Evolutionary conservation across 768 basidiomycete genomes (phyloP).

Genomic region (Serendipita sp.): DNA sequence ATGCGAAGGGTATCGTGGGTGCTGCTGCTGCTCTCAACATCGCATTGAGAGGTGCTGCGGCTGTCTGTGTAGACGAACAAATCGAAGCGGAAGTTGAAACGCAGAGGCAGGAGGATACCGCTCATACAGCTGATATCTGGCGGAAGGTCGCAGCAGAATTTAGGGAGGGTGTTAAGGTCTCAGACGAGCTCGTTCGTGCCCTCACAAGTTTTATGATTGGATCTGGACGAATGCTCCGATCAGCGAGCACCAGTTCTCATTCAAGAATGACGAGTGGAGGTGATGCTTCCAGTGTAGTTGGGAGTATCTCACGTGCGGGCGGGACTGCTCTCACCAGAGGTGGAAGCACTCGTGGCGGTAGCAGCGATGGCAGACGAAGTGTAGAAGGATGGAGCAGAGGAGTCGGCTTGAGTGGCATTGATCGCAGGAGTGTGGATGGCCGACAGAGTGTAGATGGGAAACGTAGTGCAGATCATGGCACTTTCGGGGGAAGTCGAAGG

Average conservation of each 20-base stretch:
- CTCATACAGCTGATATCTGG: conserved; percentile 40
- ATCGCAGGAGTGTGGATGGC: neutral
- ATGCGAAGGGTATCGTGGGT: conserved; percentile 45
- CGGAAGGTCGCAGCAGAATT: conserved; percentile 51
- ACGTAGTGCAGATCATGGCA: neutral
- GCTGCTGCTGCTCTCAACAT: conserved; percentile 52
- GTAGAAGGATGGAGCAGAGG: neutral
- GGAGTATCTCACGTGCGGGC: neutral
- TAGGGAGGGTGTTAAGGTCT: conserved; percentile 50
- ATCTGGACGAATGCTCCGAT: conserved; percentile 51
- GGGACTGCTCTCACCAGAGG: neutral
- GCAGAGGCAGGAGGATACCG: conserved; percentile 23
- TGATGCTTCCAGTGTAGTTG: neutral
- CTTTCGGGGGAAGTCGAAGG: neutral
- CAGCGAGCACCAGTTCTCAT: conserved; percentile 19
- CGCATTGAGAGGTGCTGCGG: conserved; percentile 38
- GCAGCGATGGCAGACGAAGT: neutral
- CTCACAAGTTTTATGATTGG: conserved; percentile 65
- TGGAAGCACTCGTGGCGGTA: neutral
- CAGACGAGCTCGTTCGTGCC: conserved; percentile 64
- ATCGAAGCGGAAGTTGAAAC: conserved; percentile 50
- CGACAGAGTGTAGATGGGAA: neutral
- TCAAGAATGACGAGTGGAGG: neutral
- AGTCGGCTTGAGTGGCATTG: neutral
- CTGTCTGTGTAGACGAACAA: conserved; percentile 50